Conservation (phyloP, 2,329 filamentous ascomycete species). For the Furcasterigmium sp. region DNA sequence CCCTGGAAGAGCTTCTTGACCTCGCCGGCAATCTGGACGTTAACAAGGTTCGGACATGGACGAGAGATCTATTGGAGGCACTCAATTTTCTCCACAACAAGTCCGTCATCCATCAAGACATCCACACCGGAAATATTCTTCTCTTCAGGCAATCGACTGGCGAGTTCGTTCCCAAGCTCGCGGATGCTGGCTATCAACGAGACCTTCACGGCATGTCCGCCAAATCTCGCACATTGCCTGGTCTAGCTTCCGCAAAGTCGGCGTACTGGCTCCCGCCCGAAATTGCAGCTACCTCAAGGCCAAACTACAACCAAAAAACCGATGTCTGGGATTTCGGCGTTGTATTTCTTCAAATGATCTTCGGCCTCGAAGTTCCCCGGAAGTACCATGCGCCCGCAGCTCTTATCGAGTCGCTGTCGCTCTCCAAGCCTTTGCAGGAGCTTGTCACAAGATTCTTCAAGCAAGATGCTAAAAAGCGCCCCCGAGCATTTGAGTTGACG, state of each 20-base stretch:
- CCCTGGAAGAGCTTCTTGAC: conserved; percentile 75
- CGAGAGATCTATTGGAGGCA: conserved; percentile 84
- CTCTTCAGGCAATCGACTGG: conserved; percentile 66
- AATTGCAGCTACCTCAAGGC: conserved; percentile 56
- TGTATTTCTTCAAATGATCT: conserved; percentile 88
- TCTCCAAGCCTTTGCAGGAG: conserved; percentile 74
- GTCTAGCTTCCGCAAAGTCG: conserved; percentile 60
- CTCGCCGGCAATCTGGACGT: conserved; percentile 70
- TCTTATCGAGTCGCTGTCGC: conserved; percentile 63
- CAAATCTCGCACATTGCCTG: conserved; percentile 46
- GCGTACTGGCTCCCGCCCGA: conserved; percentile 83
- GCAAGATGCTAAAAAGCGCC: conserved; percentile 74
- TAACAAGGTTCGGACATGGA: conserved; percentile 78
- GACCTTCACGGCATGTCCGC: conserved; percentile 58
- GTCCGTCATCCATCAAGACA: conserved; percentile 76
- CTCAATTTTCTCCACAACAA: conserved; percentile 82
- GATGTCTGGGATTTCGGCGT: conserved; percentile 96
- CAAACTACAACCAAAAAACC: conserved; percentile 68
- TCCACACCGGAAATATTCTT: conserved; percentile 76
- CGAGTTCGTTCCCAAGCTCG: conserved; percentile 66
- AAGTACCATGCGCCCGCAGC: conserved; percentile 75
- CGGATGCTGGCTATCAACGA: conserved; percentile 67
- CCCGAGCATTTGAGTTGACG: conserved; percentile 70
- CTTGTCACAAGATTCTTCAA: conserved; percentile 82
- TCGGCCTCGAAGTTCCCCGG: conserved; percentile 71